Base-by-base conservation (phyloP, 2,329 filamentous ascomycete genomes). In the Sporothrix pallida region DNA sequence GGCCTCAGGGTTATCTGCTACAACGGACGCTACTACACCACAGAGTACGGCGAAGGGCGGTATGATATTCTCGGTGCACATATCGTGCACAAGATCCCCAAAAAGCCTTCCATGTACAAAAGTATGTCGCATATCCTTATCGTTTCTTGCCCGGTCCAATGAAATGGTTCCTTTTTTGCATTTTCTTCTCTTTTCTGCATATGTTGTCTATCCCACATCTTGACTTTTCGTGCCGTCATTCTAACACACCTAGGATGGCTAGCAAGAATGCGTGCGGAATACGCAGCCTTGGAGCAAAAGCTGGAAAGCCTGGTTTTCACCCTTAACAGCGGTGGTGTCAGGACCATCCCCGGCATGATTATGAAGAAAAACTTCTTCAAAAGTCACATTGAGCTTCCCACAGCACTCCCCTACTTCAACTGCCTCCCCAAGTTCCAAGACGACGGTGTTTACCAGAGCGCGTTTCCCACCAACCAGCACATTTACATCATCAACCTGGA, bases 211-310 rank as follows among this genome's bases (percentile, higher is more conserved):
- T 7, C 15, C n/a, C 50, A 52, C 15, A 52, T 17, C 31, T 52
- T 13, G 48, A 50, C 48, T n/a, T n/a, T n/a, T n/a, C n/a, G n/a
- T n/a, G n/a, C n/a, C n/a, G n/a, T n/a, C n/a, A n/a, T n/a, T n/a
- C n/a, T n/a, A n/a, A n/a, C n/a, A n/a, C n/a, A 6, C 31, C 3
- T 7, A 52, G 73, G 48, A 44, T 74, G 70, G 73, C 67, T 74
- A 0, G 17, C 2, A 17, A 44, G 20, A 2, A 46, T 26, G 48
- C 71, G 71, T 9, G 48, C 8, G 20, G 31, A 20, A 13, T 72
- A 52, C n/a, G 56, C 65, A 1, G 17, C 58, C 23, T 6, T 31
- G 17, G 71, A 73, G 26, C 6, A 62, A 26, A 13, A 13, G 8
- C 48, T 68, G 9, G 71, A 74, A 31, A 50, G 62, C 2, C 8